phyloP scores from a whole-genome alignment of 2,329 filamentous ascomycete species.

The Coniochaeta ligniaria region DNA sequence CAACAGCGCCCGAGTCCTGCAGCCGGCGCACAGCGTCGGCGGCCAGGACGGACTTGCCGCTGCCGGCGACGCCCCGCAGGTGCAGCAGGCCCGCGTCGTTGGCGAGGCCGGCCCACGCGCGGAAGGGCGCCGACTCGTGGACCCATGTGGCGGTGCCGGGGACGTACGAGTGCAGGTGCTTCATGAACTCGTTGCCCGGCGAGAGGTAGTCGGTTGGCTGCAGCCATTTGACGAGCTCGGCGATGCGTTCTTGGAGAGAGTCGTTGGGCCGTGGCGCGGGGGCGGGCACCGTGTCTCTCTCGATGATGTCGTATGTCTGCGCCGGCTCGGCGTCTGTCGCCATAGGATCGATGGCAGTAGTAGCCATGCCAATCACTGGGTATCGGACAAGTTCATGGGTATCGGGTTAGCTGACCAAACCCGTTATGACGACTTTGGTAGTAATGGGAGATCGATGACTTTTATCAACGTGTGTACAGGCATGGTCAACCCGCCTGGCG shows the following conservation, averaged over 20 bases:
- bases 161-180: background rate
- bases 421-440: too few relatives aligned
- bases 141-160: background rate
- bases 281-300: background rate
- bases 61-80: slow-evolving; percentile 8
- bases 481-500: too few relatives aligned
- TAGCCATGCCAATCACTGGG: too few relatives aligned
- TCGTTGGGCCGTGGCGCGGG: background rate
- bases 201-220: background rate
- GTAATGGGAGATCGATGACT: too few relatives aligned
- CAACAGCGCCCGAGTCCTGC: slow-evolving; percentile 9
- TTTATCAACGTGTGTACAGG: too few relatives aligned
- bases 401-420: too few relatives aligned
- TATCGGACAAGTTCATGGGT: too few relatives aligned
- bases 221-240: background rate
- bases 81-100: background rate
- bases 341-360: background rate
- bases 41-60: slow-evolving; percentile 22
- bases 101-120: background rate
- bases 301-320: background rate
- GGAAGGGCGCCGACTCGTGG: background rate
- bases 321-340: background rate
- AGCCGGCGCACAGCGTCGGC: slow-evolving; percentile 16
- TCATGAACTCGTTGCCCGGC: background rate
- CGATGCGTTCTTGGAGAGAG: background rate